Evolutionary conservation across 2,329 filamentous ascomycete genomes (phyloP).

Genomic region (Colletotrichum godetiae): DNA sequence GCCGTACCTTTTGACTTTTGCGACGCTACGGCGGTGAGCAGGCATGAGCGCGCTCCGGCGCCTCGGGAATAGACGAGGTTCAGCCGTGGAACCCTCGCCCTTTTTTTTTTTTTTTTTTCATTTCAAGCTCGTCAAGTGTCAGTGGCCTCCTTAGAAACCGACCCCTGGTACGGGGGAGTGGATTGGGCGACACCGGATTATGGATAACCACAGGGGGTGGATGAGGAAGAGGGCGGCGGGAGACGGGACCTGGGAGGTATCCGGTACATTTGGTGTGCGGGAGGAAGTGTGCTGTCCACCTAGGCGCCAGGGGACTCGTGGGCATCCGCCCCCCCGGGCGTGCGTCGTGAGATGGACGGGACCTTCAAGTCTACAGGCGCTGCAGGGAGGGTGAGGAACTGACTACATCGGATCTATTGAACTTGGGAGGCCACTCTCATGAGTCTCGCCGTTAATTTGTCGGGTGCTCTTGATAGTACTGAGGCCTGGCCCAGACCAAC

Average conservation of each 20-base stretch:
- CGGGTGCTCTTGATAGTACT: not conserved
- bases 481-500: not conserved
- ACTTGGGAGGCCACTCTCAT: not conserved
- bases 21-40: constrained; percentile 26
- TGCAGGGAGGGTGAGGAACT: not conserved
- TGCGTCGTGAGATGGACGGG: constrained; percentile 5
- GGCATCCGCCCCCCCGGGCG: constrained; percentile 16
- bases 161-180: constrained; percentile 12
- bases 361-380: not conserved
- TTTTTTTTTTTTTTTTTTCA: not conserved
- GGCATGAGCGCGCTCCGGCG: constrained; percentile 22
- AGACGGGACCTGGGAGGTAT: not conserved
- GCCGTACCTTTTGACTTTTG: not conserved
- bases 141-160: constrained; percentile 1
- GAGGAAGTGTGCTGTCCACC: constrained; percentile 3
- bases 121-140: not conserved
- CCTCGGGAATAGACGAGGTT: constrained; percentile 36
- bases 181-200: constrained; percentile 29
- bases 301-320: constrained; percentile 17
- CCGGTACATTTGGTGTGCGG: not conserved
- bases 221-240: constrained; percentile 9
- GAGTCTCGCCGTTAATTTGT: no score
- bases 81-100: constrained; percentile 17
- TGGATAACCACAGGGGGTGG: constrained; percentile 33
- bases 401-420: not conserved